Conservation (phyloP, 768 basidiomycete species). For the Mycena amicta region DNA sequence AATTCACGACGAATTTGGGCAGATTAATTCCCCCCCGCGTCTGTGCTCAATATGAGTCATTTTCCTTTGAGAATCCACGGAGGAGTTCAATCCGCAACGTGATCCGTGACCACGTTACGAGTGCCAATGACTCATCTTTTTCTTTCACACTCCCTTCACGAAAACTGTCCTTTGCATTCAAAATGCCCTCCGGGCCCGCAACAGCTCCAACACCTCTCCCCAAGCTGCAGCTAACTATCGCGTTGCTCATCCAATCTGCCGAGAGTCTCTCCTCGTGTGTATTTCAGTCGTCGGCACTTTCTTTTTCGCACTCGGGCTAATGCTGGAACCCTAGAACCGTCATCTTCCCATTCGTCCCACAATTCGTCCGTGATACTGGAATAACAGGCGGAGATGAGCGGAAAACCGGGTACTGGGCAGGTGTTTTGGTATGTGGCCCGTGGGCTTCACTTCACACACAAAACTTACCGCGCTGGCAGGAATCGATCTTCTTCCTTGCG, state of each 20-base stretch:
- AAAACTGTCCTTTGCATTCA: too few relatives aligned
- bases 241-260: conserved; percentile 34
- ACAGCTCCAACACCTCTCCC: conserved; percentile 39
- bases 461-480: conserved; percentile 26
- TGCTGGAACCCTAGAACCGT: too few relatives aligned
- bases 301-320: conserved; percentile 7
- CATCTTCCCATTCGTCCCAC: conserved; percentile 43
- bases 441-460: not conserved
- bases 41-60: too few relatives aligned
- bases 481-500: conserved; percentile 39
- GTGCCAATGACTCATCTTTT: too few relatives aligned
- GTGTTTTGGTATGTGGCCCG: conserved; percentile 38
- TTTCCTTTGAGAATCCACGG: too few relatives aligned
- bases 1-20: too few relatives aligned
- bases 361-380: conserved; percentile 38
- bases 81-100: too few relatives aligned
- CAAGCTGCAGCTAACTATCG: conserved; percentile 33
- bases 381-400: conserved; percentile 42
- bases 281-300: not conserved
- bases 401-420: conserved; percentile 52
- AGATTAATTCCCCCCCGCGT: too few relatives aligned
- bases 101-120: too few relatives aligned
- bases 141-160: too few relatives aligned
- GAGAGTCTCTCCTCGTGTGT: conserved; percentile 20
- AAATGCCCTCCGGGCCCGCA: too few relatives aligned